Evolutionary conservation across 2,329 filamentous ascomycete species (phyloP), one percentile per base, ranked within the genome.

Genomic region (Colletotrichum endophyticum): DNA sequence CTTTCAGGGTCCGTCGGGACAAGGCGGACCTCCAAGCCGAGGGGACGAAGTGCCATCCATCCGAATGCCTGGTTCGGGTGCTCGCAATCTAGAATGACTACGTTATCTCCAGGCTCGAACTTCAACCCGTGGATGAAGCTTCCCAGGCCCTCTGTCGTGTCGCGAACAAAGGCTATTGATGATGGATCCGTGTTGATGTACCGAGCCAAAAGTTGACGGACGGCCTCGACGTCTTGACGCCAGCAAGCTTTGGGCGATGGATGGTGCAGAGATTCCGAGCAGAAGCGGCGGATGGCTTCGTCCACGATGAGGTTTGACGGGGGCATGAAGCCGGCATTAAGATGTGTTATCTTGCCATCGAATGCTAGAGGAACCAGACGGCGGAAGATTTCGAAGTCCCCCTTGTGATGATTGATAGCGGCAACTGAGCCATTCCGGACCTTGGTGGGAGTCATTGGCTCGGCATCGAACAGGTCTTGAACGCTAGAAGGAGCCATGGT

Each of bases 71-170:
- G 81, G 70, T 83, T 84, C 2, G 82, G 83, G 59, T 84, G 82
- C 68, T 84, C 83, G 32, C 77, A 78, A 56, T 84, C 83, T 12
- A 84, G 67, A 1, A 83, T 68, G 6, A 84, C 81, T 8, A 84
- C 81, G 32, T 84, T 84, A 49, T 84, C 82, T 6, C 83, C 83
- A 2, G 76, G 71, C 4, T 71, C 11, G 30, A 84, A 79, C 2
- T 44, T 34, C 6, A 83, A 15, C 22, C 77, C 73, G 7, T 76
- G 79, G 53, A 83, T 81, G 71, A 84, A 84, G 34, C 69, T 73
- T 4, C 80, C 80, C 1, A 84, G 73, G 1, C 78, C 83, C 59
- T 84, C 83, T 2, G 83, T 84, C 0, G 83, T 84, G 64, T 84
- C 82, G 4, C 82, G 79, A 1, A 81, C 83, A 59, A 84, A 81